Evolutionary conservation across 257 asterid species (phyloP).

Genomic region (Nicotiana tabacum): DNA sequence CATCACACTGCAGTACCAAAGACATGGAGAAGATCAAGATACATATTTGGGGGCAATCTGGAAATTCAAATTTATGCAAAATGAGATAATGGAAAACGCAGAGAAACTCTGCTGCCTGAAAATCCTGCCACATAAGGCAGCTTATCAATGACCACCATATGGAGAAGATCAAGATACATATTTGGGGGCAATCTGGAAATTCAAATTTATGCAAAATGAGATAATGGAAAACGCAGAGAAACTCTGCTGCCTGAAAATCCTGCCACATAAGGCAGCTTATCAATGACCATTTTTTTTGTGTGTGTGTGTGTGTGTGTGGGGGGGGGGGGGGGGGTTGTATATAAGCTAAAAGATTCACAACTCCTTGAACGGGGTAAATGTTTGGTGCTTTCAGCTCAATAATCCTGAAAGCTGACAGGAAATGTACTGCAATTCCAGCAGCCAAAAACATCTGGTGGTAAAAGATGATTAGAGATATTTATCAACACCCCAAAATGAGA

Average conservation of each 20-base stretch:
- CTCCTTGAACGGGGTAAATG: background rate
- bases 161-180: slow-evolving; percentile 1
- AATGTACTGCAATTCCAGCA: background rate
- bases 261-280: slow-evolving; percentile 4
- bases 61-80: background rate
- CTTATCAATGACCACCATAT: background rate
- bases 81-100: background rate
- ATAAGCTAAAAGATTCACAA: background rate
- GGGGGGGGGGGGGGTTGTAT: no score
- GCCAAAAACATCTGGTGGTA: background rate
- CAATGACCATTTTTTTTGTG: background rate
- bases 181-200: background rate
- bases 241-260: background rate
- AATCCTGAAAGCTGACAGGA: background rate
- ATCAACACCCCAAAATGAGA: background rate
- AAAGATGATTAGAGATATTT: background rate
- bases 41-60: background rate
- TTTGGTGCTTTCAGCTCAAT: background rate
- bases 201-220: background rate
- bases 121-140: slow-evolving; percentile 6
- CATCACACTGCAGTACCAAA: slow-evolving; percentile 81
- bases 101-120: background rate
- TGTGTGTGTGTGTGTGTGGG: no score
- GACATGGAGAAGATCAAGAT: slow-evolving; percentile 10
- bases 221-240: background rate